Base-by-base conservation (phyloP, 176 grass and related monocot species). In the Phragmites australis region DNA sequence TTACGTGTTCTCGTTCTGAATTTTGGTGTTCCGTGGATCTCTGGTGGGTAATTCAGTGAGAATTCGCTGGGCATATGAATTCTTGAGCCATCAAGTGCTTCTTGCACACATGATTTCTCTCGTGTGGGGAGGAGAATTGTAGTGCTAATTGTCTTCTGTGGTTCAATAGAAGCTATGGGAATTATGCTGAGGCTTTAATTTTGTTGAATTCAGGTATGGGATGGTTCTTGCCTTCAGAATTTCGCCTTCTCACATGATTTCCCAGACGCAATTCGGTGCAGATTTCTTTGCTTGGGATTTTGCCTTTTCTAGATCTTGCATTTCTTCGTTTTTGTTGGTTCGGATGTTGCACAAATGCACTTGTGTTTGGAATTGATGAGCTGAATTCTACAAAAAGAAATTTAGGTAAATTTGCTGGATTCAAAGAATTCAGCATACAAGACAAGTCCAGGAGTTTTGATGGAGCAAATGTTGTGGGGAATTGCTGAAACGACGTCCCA, bases 261-360 rank as follows among this genome's bases (percentile, higher is more conserved):
- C 29, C 6, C 52, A 27, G 29, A 30, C 18, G 61, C 14, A 65
- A 59, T 66, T 72, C 17, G 9, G n/a, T 54, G 44, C 44, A 43
- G 19, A 40, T 50, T 57, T 74, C 10, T 23, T 42, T 26, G 3
- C 58, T 6, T 29, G 59, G n/a, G 9, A 10, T 72, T 70, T 56
- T 22, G n/a, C 11, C 54, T 37, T 65, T 9, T 64, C 37, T 39
- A n/a, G 77, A 89, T 89, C 69, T 85, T 64, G 82, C 5, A 21
- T 59, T 50, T 27, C 8, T n/a, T 45, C 6, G 9, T 18, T 50
- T 23, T 68, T 42, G 48, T 29, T 69, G 5, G 25, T 26, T 54
- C 40, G 5, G 26, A 47, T 43, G 11, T 44, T 70, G 17, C 51
- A 46, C n/a, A 70, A 48, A 2, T 48, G 64, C 43, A 17, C n/a